phyloP scores from a whole-genome alignment of 345 rosid species.

The Eucalyptus marginata region DNA sequence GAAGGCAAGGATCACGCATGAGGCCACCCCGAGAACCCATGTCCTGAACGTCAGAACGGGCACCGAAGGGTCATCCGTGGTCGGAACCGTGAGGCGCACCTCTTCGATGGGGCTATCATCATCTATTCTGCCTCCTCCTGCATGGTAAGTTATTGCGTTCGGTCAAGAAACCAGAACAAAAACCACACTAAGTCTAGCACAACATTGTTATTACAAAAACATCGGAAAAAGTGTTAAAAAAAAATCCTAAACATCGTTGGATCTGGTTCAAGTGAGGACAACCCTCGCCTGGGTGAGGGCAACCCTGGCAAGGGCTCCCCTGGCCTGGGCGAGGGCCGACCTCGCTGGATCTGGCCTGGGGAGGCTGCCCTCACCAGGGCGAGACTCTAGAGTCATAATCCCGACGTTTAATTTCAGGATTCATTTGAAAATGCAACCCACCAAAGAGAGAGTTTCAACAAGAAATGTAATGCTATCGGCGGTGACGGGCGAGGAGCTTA shows the following conservation, averaged over 20 bases:
- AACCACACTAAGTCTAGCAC: neutral
- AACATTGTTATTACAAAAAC: neutral
- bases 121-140: constrained; percentile 12
- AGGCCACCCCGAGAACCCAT: constrained; percentile 33
- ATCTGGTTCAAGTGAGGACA: too few relatives aligned
- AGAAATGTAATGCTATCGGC: neutral
- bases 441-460: neutral
- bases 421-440: neutral
- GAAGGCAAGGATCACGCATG: constrained; percentile 37
- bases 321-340: too few relatives aligned
- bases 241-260: too few relatives aligned
- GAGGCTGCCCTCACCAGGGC: too few relatives aligned
- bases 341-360: rapidly evolving
- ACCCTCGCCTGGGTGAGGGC: too few relatives aligned
- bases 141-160: neutral
- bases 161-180: neutral
- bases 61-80: constrained; percentile 32
- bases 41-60: constrained; percentile 43
- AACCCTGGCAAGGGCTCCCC: too few relatives aligned
- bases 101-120: constrained; percentile 48
- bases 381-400: neutral
- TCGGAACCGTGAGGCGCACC: constrained; percentile 45
- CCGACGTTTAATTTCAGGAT: neutral
- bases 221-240: too few relatives aligned
- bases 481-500: neutral